These are phyloP conservation scores for Metschnikowia hibisci DNA, from an alignment of 805 yeast species.

Conservation along the genomic window DNA sequence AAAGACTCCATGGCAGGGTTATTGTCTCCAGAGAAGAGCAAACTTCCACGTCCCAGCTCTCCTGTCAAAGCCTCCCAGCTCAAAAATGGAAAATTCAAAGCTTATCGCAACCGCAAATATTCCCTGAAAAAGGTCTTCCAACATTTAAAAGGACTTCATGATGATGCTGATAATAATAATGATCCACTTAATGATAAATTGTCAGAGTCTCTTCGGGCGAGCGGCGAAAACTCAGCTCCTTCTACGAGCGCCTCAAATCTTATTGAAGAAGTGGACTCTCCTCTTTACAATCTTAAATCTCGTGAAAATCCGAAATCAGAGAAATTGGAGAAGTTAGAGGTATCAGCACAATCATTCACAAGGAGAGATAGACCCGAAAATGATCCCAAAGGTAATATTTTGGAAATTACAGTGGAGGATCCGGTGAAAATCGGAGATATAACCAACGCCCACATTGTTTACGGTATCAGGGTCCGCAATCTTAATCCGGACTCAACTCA, in stretches of 20 bases:
- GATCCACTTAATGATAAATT: constrained; percentile 26
- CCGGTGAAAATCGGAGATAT: constrained; percentile 90
- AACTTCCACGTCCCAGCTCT: constrained; percentile 5
- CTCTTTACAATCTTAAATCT: constrained; percentile 43
- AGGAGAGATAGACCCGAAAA: constrained; percentile 4
- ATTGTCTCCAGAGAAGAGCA: constrained; percentile 3
- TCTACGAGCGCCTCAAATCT: constrained; percentile 29
- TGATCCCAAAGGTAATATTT: constrained; percentile 22
- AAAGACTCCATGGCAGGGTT: constrained; percentile 19
- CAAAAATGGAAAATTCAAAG: constrained; percentile 29
- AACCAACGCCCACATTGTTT: constrained; percentile 84
- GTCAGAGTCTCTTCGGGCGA: background rate
- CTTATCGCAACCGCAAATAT: constrained; percentile 29
- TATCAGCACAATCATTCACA: constrained; percentile 13
- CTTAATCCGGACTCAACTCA: constrained; percentile 34
- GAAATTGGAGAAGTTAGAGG: background rate
- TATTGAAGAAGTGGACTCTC: constrained; percentile 48
- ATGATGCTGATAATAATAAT: constrained; percentile 9
- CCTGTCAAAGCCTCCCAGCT: constrained; percentile 12
- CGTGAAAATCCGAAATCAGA: constrained; percentile 19
- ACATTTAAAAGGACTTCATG: constrained; percentile 22
- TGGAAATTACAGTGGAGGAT: constrained; percentile 77
- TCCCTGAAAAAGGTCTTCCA: constrained; percentile 28
- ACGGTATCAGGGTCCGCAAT: constrained; percentile 66
- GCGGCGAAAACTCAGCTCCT: constrained; percentile 4